Evolutionary conservation across 1,284 basidiomycete genomes (phyloP), one percentile per base, ranked within the genome.

Genomic region (Trichosporon coremiiforme): DNA sequence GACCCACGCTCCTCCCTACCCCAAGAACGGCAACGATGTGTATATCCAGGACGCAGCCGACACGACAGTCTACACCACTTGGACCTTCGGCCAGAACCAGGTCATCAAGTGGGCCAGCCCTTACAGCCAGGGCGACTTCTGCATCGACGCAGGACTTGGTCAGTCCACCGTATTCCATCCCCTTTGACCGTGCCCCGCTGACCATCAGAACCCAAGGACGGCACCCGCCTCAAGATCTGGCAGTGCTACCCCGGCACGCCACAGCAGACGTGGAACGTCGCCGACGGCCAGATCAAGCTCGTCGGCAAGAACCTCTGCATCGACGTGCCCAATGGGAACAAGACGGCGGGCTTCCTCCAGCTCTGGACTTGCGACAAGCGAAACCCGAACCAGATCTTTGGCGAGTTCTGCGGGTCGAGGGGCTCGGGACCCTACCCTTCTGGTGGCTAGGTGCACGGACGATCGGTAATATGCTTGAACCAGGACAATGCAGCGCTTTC

Each of bases 211-310:
- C 65, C 73, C 13, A 20, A 53, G 5, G 55, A 71, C 50, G 71
- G 70, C n/a, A 68, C 65, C 25, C 57, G 60, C 0, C 65, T 69
- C 60, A 76, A 76, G 64, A 70, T 76, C 57, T 68, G 64, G 63
- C 47, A 55, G 50, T 66, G 65, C 33, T 66, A 55, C 33, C n/a
- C 33, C 13, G 65, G 65, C 35, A n/a, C 74, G 7, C 38, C 74
- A 2, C 70, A 75, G 12, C 76, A 77, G 67, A 22, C 47, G 4
- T 77, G 41, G 41, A 8, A n/a, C 41, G 41, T 45, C 41, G 41
- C 41, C 17, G 41, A 45, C 41, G 41, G 41, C 41, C 15, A 17
- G 5, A 45, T 45, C 41, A 45, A 45, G 4, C 41, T 45, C 0
- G 41, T 15, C 41, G 41, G 41, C 41, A n/a, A 10, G 17, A 45